Base-by-base conservation (phyloP, 306 rosid genomes). In the Astragalus membranaceus region DNA sequence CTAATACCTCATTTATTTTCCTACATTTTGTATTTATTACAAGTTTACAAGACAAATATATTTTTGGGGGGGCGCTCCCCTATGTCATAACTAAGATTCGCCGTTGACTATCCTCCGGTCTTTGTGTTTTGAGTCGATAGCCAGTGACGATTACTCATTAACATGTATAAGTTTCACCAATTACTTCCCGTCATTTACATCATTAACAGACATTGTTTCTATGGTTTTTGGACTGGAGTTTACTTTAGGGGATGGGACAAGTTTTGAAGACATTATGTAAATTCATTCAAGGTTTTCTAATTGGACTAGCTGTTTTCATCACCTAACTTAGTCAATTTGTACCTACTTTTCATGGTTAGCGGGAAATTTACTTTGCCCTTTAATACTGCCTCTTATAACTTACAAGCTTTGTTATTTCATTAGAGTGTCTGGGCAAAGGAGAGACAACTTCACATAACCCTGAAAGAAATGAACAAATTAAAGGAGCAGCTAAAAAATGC, bases 361-460 rank as follows among this genome's bases (percentile, higher is more conserved):
- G 26, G 63, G 10, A 57, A 62, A 29, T 64, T 35, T 20, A 49
- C 69, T 30, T 5, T 48, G 32, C 41, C 61, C 6, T 57, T 20
- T 42, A 5, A 15, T 57, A 9, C 33, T 20, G 33, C 61, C 37
- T 37, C 20, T 49, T 35, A 37, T 6, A 53, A 77, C 74, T 78
- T 29, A 54, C 49, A 16, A 57, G 53, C 16, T 53, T 48, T 80
- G 63, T 74, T 80, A 70, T 65, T 80, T 77, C 41, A 5, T 59
- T 80, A 95, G 99, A 82, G 92, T 75, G 95, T 91, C 35, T 67
- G 88, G 82, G 96, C 83, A 61, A 95, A 91, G 61, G 96, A 91
- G 85, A 85, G 95, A 33, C 87, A 87, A 71, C 89, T 91, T 82
- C 99, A 87, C 75, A 67, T 89, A 75, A 85, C 87, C 16, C 86